Evolutionary conservation across 345 rosid species (phyloP).

Genomic region (Eucalyptus dawsonii): DNA sequence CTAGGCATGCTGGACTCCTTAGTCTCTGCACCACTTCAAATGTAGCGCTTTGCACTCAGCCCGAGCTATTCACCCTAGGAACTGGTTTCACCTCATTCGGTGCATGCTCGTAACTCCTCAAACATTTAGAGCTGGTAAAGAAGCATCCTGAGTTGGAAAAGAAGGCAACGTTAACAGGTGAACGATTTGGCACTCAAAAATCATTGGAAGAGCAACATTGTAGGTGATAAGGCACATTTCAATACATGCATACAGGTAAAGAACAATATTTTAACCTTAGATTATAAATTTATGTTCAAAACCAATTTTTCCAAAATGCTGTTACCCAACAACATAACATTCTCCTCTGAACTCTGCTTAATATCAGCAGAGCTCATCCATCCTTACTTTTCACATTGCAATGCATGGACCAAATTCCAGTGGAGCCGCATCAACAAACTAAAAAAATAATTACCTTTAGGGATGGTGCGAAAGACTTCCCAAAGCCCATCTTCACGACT

Average conservation of each 20-base stretch:
- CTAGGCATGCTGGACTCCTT: slow-evolving; percentile 51
- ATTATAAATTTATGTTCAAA: neutral
- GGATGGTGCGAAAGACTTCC: slow-evolving; percentile 2
- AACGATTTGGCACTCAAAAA: neutral
- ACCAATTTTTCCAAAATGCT: neutral
- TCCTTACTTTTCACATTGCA: neutral
- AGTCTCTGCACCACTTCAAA: too few relatives aligned
- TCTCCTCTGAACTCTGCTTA: neutral
- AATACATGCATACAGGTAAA: neutral
- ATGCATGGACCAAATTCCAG: neutral
- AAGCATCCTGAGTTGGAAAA: slow-evolving; percentile 46
- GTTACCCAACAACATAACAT: neutral
- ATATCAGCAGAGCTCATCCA: neutral
- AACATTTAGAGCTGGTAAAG: slow-evolving; percentile 76
- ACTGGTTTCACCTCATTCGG: neutral
- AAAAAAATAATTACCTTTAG: slow-evolving; percentile 44
- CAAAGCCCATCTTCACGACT: too few relatives aligned
- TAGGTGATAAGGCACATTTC: neutral
- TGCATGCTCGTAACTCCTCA: slow-evolving; percentile 87
- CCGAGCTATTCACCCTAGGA: too few relatives aligned
- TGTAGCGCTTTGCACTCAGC: too few relatives aligned
- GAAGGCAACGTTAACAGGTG: neutral
- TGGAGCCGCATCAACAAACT: neutral
- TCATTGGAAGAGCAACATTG: neutral
- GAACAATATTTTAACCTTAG: neutral